Conservation (phyloP, 495 filamentous ascomycete species). For the Xanthoparmelia taractica region DNA sequence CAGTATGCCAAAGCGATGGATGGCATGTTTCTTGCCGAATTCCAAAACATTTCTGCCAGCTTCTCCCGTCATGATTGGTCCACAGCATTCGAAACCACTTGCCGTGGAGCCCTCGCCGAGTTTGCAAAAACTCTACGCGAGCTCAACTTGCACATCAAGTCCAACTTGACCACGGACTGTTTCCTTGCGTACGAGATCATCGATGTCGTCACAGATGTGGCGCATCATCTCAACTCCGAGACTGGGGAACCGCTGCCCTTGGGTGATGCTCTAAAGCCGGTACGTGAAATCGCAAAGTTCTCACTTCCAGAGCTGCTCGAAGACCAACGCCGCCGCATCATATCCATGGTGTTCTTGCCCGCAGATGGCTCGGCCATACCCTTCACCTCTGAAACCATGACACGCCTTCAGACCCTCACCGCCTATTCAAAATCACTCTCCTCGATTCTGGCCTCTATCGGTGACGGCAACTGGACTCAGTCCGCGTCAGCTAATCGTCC, state of each 20-base stretch:
- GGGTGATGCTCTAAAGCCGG: conserved; percentile 75
- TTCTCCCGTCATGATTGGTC: conserved; percentile 82
- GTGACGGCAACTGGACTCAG: conserved; percentile 82
- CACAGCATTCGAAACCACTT: conserved; percentile 66
- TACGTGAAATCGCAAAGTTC: conserved; percentile 83
- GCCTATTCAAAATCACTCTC: conserved; percentile 80
- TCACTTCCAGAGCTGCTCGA: conserved; percentile 80
- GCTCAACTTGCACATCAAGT: conserved; percentile 79
- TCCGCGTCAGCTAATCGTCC: conserved; percentile 36
- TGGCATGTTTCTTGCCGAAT: conserved; percentile 75
- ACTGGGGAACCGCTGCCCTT: conserved; percentile 77
- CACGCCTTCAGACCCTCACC: conserved; percentile 74
- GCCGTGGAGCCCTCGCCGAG: conserved; percentile 64
- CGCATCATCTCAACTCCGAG: conserved; percentile 66
- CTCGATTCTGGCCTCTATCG: conserved; percentile 82
- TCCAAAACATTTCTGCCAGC: conserved; percentile 75
- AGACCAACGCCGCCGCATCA: conserved; percentile 67
- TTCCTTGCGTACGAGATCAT: conserved; percentile 95
- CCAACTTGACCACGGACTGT: conserved; percentile 84
- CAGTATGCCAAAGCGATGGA: conserved; percentile 84
- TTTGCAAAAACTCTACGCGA: conserved; percentile 81
- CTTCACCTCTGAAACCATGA: conserved; percentile 77
- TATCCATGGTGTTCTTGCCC: conserved; percentile 56
- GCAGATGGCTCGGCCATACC: conserved; percentile 71
- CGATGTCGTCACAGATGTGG: conserved; percentile 77